phyloP scores from a whole-genome alignment of 441 rosid species.

The Jatropha multifida region DNA sequence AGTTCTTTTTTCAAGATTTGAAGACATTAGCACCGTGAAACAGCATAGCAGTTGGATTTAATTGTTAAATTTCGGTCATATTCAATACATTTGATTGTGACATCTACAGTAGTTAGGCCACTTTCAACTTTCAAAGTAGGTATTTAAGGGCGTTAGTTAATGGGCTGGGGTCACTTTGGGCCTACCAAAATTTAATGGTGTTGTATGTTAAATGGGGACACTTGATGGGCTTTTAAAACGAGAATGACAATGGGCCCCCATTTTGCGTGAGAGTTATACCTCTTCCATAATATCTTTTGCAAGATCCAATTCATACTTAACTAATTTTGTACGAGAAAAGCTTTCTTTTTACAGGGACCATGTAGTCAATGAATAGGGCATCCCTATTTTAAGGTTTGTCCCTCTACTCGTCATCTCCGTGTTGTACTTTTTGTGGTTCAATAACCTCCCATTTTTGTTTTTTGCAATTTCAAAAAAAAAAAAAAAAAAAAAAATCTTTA shows the following conservation, averaged over 20 bases:
- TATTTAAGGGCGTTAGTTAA: constrained; percentile 11
- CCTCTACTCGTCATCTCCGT: too few relatives aligned
- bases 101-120: constrained; percentile 13
- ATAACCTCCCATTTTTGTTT: too few relatives aligned
- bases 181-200: constrained; percentile 22
- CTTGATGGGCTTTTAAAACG: constrained; percentile 19
- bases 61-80: background rate
- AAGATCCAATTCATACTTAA: background rate
- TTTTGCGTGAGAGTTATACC: background rate
- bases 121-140: background rate
- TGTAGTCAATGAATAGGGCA: too few relatives aligned
- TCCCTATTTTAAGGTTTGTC: too few relatives aligned
- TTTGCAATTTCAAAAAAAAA: too few relatives aligned
- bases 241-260: background rate
- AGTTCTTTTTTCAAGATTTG: too few relatives aligned
- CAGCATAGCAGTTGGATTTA: too few relatives aligned
- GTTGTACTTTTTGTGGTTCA: too few relatives aligned
- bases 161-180: constrained; percentile 33
- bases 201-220: background rate
- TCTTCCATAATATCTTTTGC: background rate
- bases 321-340: background rate
- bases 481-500: too few relatives aligned
- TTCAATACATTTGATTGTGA: background rate
- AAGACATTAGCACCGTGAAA: too few relatives aligned
- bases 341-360: background rate